Conservation (phyloP, 2,329 filamentous ascomycete genomes). For the Beauveria asiatica region DNA sequence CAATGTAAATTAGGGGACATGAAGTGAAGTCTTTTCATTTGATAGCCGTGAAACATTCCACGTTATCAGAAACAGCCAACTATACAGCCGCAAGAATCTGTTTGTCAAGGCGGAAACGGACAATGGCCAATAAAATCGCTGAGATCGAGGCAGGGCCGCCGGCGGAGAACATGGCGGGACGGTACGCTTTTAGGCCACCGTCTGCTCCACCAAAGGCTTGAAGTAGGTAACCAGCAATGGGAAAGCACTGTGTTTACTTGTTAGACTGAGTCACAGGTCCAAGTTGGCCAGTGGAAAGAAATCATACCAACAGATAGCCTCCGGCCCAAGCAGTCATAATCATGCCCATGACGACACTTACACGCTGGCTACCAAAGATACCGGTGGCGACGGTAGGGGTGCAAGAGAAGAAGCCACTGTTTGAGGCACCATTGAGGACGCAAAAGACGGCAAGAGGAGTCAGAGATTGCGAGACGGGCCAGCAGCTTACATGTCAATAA, state of each 20-base stretch:
- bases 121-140: constrained; percentile 31
- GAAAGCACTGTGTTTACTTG: constrained; percentile 32
- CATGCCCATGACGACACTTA: constrained; percentile 53
- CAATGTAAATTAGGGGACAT: too few species aligned
- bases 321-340: constrained; percentile 51
- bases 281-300: too few species aligned
- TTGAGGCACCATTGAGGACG: constrained; percentile 50
- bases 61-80: background rate
- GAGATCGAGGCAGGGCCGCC: constrained; percentile 41
- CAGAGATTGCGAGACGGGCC: constrained; percentile 49
- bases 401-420: constrained; percentile 55
- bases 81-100: constrained; percentile 23
- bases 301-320: constrained; percentile 49
- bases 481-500: constrained; percentile 44
- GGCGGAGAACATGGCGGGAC: constrained; percentile 54
- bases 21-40: too few species aligned
- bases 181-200: constrained; percentile 41
- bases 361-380: constrained; percentile 46
- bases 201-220: constrained; percentile 44
- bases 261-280: background rate
- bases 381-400: constrained; percentile 55
- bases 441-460: constrained; percentile 49
- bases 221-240: constrained; percentile 53
- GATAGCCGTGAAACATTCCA: too few species aligned
- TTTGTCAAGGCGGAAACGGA: constrained; percentile 34